These are phyloP conservation scores for Xylaria digitata DNA, from an alignment of 2,329 filamentous ascomycete species.

Conservation along the genomic window DNA sequence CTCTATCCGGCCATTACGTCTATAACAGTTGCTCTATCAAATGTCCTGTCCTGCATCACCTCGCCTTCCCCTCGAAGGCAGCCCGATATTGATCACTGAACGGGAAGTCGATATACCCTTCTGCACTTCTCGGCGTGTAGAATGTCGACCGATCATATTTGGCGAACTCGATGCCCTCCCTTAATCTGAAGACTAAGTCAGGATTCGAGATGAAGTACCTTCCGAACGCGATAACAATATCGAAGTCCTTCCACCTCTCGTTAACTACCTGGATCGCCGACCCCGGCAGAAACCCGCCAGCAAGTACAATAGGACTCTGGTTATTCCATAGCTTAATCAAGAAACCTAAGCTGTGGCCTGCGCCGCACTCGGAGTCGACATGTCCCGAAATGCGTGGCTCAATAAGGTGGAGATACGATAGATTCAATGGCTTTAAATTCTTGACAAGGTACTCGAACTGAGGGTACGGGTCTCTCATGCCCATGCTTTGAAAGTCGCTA, in stretches of 20 bases:
- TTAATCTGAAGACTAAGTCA: constrained; percentile 59
- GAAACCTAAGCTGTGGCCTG: constrained; percentile 55
- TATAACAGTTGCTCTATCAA: too few relatives aligned
- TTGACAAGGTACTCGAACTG: constrained; percentile 66
- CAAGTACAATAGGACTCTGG: constrained; percentile 59
- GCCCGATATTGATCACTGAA: constrained; percentile 35
- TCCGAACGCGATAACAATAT: constrained; percentile 61
- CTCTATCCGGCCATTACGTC: not conserved
- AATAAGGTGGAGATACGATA: constrained; percentile 69
- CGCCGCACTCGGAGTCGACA: constrained; percentile 53
- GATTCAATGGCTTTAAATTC: constrained; percentile 61
- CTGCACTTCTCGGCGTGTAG: constrained; percentile 48
- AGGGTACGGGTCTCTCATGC: constrained; percentile 65
- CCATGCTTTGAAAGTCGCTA: constrained; percentile 67
- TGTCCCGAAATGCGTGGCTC: constrained; percentile 62
- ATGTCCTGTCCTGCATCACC: not conserved
- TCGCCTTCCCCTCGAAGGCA: not conserved
- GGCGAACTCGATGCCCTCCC: constrained; percentile 56
- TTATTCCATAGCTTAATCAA: constrained; percentile 59
- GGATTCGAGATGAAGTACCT: constrained; percentile 61
- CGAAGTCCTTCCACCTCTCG: constrained; percentile 53
- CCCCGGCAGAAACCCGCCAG: constrained; percentile 56
- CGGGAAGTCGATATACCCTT: constrained; percentile 44
- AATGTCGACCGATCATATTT: constrained; percentile 59
- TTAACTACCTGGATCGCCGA: constrained; percentile 55